A percentile compares a stretch with the other conserved stretches of the same genome.
These are phyloP conservation scores for Croton setiger DNA, from an alignment of 441 rosid species.

Conservation along the genomic window DNA sequence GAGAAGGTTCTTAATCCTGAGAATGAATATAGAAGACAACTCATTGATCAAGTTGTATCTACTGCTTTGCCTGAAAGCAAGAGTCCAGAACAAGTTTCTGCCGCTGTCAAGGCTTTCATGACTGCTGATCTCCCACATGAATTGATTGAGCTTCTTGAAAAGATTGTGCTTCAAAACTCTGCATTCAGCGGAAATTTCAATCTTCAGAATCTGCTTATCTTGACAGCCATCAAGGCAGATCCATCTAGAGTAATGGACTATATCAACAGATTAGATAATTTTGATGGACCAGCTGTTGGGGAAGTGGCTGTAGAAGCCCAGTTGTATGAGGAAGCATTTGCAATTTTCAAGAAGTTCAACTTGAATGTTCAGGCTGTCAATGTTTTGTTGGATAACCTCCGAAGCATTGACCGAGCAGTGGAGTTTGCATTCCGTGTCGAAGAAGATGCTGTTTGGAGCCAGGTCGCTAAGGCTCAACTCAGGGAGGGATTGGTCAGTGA, in stretches of 20 bases:
- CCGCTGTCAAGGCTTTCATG: constrained; percentile 99
- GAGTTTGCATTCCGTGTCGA: constrained; percentile 98
- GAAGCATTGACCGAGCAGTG: constrained; percentile 95
- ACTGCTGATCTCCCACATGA: constrained; percentile 99
- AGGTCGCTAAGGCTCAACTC: constrained; percentile 98
- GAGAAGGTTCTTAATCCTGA: constrained; percentile 95
- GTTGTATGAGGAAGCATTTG: constrained; percentile 88
- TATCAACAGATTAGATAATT: constrained; percentile 91
- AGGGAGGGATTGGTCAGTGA: constrained; percentile 92
- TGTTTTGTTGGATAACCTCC: constrained; percentile 79
- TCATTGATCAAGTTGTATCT: constrained; percentile 98
- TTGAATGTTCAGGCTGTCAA: constrained; percentile 95
- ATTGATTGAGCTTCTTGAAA: constrained; percentile 98
- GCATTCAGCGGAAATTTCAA: constrained; percentile 99
- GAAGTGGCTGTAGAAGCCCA: constrained; percentile 98
- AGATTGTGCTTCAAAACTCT: constrained; percentile 98
- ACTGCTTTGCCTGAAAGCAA: constrained; percentile 99
- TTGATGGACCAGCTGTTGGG: constrained; percentile 99
- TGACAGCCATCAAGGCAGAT: constrained; percentile 98
- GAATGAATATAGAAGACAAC: constrained; percentile 91
- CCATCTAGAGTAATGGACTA: constrained; percentile 99
- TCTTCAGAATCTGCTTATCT: constrained; percentile 91
- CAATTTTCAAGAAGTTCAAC: constrained; percentile 95
- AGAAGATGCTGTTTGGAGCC: constrained; percentile 98
- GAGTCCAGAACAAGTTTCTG: constrained; percentile 99